These are phyloP conservation scores for carrot (Daucus carota) DNA, from an alignment of 129 eudicot species.

Conservation along the genomic window DNA sequence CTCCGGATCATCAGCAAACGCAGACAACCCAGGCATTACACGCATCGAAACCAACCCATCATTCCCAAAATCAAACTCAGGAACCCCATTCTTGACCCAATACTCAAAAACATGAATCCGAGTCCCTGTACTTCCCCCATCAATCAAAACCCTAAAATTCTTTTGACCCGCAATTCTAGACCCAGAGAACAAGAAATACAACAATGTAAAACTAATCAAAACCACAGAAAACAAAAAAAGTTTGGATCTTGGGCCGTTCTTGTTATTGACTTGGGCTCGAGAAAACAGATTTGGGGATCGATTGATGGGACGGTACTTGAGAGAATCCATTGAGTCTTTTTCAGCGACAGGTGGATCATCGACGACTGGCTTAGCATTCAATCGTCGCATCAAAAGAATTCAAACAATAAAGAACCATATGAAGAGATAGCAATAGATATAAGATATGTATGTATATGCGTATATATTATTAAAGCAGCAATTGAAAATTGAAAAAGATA, in stretches of 20 bases:
- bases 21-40: slow-evolving; percentile 83
- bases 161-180: slow-evolving; percentile 3
- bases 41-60: slow-evolving; percentile 55
- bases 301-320: slow-evolving; percentile 42
- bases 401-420: slow-evolving; percentile 33
- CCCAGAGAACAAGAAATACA: slow-evolving; percentile 25
- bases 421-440: not conserved
- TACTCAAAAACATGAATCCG: slow-evolving; percentile 77
- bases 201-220: slow-evolving; percentile 20
- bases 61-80: slow-evolving; percentile 48
- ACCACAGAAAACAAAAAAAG: slow-evolving; percentile 23
- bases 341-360: slow-evolving; percentile 17
- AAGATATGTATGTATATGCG: too few species aligned
- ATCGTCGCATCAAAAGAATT: slow-evolving; percentile 69
- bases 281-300: slow-evolving; percentile 49
- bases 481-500: not conserved
- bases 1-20: slow-evolving; percentile 54
- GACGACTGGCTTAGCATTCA: slow-evolving; percentile 49
- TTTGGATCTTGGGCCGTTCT: slow-evolving; percentile 20
- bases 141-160: slow-evolving; percentile 53
- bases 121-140: slow-evolving; percentile 91
- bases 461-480: not conserved
- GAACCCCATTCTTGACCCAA: slow-evolving; percentile 29
- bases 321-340: slow-evolving; percentile 36
- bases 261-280: slow-evolving; percentile 20